These are phyloP conservation scores for Leccinum subtestaceum DNA, from an alignment of 768 basidiomycete species.

Conservation along the genomic window DNA sequence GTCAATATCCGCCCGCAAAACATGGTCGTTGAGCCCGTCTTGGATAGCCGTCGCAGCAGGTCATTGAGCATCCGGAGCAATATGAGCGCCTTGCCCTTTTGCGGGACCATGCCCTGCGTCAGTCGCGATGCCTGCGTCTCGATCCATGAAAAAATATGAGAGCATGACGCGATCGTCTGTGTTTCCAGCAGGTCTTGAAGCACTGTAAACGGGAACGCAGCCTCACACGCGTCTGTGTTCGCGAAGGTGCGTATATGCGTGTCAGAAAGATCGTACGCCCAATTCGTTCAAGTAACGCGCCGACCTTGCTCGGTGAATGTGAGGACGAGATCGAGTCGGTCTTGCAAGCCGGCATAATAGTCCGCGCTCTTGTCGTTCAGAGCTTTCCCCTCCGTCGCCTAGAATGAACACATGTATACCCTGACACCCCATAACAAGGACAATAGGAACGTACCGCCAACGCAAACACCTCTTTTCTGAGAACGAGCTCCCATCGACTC, in stretches of 20 bases:
- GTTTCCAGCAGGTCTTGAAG: constrained; percentile 83
- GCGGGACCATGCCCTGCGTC: constrained; percentile 76
- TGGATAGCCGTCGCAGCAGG: constrained; percentile 80
- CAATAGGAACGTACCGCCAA: constrained; percentile 55
- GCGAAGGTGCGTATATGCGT: neutral
- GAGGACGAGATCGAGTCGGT: constrained; percentile 69
- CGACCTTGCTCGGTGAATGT: constrained; percentile 75
- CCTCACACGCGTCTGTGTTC: constrained; percentile 69
- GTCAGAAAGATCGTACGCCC: constrained; percentile 2
- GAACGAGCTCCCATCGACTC: constrained; percentile 71
- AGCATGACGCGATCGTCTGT: constrained; percentile 82
- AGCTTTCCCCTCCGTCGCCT: constrained; percentile 70
- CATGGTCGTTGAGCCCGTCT: constrained; percentile 78
- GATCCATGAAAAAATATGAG: constrained; percentile 86
- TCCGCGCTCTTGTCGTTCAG: constrained; percentile 46
- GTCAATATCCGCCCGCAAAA: constrained; percentile 89
- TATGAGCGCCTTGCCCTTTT: constrained; percentile 85
- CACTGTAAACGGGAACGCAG: constrained; percentile 65
- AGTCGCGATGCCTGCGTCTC: constrained; percentile 68
- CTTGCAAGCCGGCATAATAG: constrained; percentile 62
- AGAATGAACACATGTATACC: neutral
- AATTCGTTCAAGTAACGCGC: constrained; percentile 19
- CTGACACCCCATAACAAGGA: neutral
- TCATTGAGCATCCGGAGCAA: constrained; percentile 86
- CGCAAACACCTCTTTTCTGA: constrained; percentile 68